phyloP scores from a whole-genome alignment of 148 eudicot species.

The Diospyros kaki region DNA sequence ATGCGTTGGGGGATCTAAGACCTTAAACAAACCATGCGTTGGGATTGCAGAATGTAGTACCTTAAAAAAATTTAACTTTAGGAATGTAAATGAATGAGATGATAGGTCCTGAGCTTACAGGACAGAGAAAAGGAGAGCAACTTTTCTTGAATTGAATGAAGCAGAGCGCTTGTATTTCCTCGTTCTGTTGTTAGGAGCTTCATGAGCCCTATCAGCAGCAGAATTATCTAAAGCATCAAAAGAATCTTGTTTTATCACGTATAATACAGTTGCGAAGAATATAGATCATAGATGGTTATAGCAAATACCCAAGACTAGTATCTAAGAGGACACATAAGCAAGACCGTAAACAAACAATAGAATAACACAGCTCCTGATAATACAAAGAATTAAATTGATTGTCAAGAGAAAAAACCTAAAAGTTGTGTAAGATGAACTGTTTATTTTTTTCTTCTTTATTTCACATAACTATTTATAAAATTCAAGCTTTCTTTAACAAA shows the following conservation, averaged over 20 bases:
- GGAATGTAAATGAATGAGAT: not conserved
- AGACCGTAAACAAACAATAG: not conserved
- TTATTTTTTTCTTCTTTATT: too few species aligned
- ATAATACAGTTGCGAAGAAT: not conserved
- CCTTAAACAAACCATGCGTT: not conserved
- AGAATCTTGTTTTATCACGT: not conserved
- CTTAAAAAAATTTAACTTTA: not conserved
- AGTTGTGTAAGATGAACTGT: not conserved
- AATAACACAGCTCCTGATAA: not conserved
- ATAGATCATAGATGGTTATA: not conserved
- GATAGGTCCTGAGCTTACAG: slow-evolving; percentile 47
- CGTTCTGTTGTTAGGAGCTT: slow-evolving; percentile 46
- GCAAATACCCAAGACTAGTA: not conserved
- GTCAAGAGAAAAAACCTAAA: not conserved
- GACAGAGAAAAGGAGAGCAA: slow-evolving; percentile 74
- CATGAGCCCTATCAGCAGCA: slow-evolving; percentile 46
- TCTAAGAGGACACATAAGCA: not conserved
- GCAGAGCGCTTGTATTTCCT: slow-evolving; percentile 72
- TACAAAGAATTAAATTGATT: not conserved
- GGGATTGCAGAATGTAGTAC: not conserved
- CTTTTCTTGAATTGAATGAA: slow-evolving; percentile 73
- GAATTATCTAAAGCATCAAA: slow-evolving; percentile 47
- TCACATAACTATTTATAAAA: not conserved
- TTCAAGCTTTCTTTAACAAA: not conserved
- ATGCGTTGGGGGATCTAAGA: not conserved